Conservation (phyloP, 768 basidiomycete species). For the Nidularia pulvinata region DNA sequence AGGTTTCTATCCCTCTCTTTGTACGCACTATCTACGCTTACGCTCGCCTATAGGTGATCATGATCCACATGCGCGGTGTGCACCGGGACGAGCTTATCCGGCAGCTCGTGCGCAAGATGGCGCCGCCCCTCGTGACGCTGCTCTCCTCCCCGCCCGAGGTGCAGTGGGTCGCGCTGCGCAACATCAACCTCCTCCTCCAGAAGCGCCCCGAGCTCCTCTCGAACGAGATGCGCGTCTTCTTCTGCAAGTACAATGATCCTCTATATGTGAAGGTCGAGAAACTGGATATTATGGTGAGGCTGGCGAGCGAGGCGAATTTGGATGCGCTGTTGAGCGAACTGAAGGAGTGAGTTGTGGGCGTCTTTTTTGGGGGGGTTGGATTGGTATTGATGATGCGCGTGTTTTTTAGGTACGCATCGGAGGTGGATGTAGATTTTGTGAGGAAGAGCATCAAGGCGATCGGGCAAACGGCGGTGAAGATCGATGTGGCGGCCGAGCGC, state of each 20-base stretch:
- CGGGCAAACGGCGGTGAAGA: conserved; percentile 95
- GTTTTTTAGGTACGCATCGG: conserved; percentile 80
- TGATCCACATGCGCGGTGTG: conserved; percentile 94
- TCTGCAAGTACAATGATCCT: conserved; percentile 99
- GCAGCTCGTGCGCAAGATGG: conserved; percentile 94
- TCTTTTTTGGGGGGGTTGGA: background rate
- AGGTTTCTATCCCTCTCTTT: conserved; percentile 44
- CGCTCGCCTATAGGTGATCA: conserved; percentile 69
- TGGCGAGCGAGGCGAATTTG: conserved; percentile 90
- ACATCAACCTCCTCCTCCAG: conserved; percentile 95
- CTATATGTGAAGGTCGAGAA: conserved; percentile 99
- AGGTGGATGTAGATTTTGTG: conserved; percentile 99
- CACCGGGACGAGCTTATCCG: conserved; percentile 81
- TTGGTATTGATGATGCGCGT: background rate
- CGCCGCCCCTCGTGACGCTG: conserved; percentile 93
- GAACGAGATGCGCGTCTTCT: conserved; percentile 99
- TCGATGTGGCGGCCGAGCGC: conserved; percentile 89
- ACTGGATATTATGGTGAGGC: conserved; percentile 95
- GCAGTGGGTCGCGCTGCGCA: conserved; percentile 97
- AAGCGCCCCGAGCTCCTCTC: conserved; percentile 88
- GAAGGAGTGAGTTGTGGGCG: conserved; percentile 78
- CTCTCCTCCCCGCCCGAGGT: conserved; percentile 97
- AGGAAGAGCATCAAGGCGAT: conserved; percentile 95
- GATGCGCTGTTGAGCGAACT: conserved; percentile 94
- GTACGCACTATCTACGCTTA: background rate